Base-by-base conservation (phyloP, 441 rosid genomes). In the Biscutella laevigata region DNA sequence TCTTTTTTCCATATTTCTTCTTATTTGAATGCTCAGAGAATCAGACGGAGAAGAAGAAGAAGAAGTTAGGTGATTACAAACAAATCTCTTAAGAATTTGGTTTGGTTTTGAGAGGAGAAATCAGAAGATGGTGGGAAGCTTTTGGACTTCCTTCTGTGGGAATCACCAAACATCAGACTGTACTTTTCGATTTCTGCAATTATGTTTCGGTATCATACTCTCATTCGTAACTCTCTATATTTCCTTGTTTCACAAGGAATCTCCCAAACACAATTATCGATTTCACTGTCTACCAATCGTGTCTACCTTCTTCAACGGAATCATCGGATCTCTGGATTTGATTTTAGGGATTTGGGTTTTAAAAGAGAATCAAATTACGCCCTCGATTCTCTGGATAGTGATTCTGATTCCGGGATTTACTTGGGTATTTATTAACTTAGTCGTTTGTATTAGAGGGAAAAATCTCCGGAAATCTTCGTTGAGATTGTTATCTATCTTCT, bases 241-340 rank as follows among this genome's bases (percentile, higher is more conserved):
- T 66, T 75, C 17, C 65, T 68, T 74, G 55, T 51, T 81, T 34
- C 73, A 24, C 43, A 86, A 72, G 68, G 70, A 78, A 36, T 32
- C 86, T 19, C 71, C 72, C 4, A 53, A 69, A 15, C 54, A 60
- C 7, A 74, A 57, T 39, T 79, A 51, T 9, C 61, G 64, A 6
- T 51, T 53, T 52, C 66, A 72, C 4, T 47, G 29, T 7, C 64
- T 82, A 53, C 86, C 78, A 53, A 61, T 73, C n/a, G 54, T 70
- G 1, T 83, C 97, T 17, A 81, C 78, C 11, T 10, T 78, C 6
- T 39, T 77, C 49, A 88, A 86, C 71, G 83, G 85, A n/a, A 58
- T 76, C 62, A 59, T 88, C 44, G 99, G 97, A 40, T 54, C 80
- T 41, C 42, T 69, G 22, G 83, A 88, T 70, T 39, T 84, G 15